These are phyloP conservation scores for Hypoxylon subgilvum DNA, from an alignment of 495 filamentous ascomycete genomes.

Conservation along the genomic window DNA sequence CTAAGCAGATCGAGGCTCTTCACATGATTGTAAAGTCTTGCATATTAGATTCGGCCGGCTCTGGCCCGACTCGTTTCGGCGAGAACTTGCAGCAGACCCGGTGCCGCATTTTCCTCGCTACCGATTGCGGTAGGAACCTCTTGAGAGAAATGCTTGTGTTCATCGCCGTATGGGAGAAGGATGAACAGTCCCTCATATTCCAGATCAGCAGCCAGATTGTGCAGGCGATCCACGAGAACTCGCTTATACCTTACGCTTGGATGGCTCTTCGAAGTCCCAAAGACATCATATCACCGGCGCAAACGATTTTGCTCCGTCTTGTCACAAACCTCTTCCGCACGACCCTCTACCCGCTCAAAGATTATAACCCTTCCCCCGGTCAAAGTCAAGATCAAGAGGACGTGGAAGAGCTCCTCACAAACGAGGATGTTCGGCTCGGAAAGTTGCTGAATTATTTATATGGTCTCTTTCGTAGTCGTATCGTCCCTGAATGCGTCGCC, in stretches of 20 bases:
- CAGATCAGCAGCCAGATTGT: slow-evolving; percentile 95
- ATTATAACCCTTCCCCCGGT: slow-evolving; percentile 62
- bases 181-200: slow-evolving; percentile 89
- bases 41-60: slow-evolving; percentile 72
- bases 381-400: slow-evolving; percentile 53
- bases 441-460: slow-evolving; percentile 86
- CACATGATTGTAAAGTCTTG: slow-evolving; percentile 94
- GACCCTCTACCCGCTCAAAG: slow-evolving; percentile 47
- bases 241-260: slow-evolving; percentile 87
- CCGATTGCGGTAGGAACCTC: slow-evolving; percentile 84
- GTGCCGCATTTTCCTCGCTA: slow-evolving; percentile 84
- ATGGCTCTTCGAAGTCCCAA: slow-evolving; percentile 88
- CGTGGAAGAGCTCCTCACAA: slow-evolving; percentile 35
- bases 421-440: slow-evolving; percentile 53
- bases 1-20: slow-evolving; percentile 89
- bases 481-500: slow-evolving; percentile 90
- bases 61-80: slow-evolving; percentile 57
- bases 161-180: slow-evolving; percentile 93
- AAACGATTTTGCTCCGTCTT: slow-evolving; percentile 88
- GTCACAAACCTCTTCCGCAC: slow-evolving; percentile 84
- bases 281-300: slow-evolving; percentile 92
- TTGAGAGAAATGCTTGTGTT: slow-evolving; percentile 91
- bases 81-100: slow-evolving; percentile 83
- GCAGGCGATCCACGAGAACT: slow-evolving; percentile 85
- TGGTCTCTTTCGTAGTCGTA: slow-evolving; percentile 86